A percentile compares a stretch with the other conserved stretches of the same genome.
These are phyloP conservation scores for Pichia ethanolica DNA, from an alignment of 805 yeast species.

Conservation along the genomic window DNA sequence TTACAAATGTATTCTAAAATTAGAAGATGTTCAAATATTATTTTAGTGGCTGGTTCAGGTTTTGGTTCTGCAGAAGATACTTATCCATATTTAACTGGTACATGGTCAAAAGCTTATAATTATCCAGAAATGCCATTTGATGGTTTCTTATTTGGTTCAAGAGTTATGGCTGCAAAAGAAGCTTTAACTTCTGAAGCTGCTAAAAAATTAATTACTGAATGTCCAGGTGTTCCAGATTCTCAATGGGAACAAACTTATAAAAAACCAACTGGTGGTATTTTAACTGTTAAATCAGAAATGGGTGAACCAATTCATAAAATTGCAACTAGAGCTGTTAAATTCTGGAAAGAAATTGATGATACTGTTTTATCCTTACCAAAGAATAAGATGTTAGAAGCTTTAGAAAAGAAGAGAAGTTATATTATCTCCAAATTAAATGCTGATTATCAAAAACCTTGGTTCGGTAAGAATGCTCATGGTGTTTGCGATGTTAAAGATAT, in stretches of 20 bases:
- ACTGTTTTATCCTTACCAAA: constrained; percentile 89
- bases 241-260: constrained; percentile 94
- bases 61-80: constrained; percentile 96
- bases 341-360: constrained; percentile 97
- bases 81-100: constrained; percentile 95
- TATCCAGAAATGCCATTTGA: constrained; percentile 99
- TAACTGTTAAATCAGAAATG: constrained; percentile 97
- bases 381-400: constrained; percentile 73
- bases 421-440: constrained; percentile 81
- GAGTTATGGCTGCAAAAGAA: constrained; percentile 97
- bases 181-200: constrained; percentile 92
- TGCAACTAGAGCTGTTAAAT: constrained; percentile 94
- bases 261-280: constrained; percentile 93
- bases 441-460: constrained; percentile 98
- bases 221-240: constrained; percentile 82
- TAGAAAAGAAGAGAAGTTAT: constrained; percentile 76
- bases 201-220: constrained; percentile 81
- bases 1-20: constrained; percentile 92
- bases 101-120: constrained; percentile 81
- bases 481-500: constrained; percentile 89
- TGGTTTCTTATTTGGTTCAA: constrained; percentile 91
- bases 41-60: constrained; percentile 95
- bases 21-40: constrained; percentile 83
- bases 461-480: constrained; percentile 68
- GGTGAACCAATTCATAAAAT: constrained; percentile 99